Evolutionary conservation across 2,329 filamentous ascomycete species (phyloP), one percentile per base, ranked within the genome.

Genomic region (Canariomyces notabilis): DNA sequence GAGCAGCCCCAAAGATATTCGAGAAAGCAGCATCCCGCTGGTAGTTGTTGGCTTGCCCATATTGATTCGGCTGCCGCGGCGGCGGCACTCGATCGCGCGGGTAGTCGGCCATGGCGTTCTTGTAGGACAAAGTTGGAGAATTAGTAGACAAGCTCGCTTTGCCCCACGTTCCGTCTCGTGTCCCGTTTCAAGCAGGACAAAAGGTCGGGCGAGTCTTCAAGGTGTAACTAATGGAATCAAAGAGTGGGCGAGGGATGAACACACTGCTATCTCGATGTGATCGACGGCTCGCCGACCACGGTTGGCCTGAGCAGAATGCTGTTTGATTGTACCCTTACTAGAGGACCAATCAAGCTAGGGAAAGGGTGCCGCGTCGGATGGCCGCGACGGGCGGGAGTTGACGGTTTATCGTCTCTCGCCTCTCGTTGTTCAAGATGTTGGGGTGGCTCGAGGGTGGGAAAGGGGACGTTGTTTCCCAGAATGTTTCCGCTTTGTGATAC

Each of bases 1-100:
- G 89, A 55, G 87, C 79, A 55, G 82, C 83, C 58, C 91, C 93
- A 65, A 97, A 98, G 64, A 97, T 97, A 70, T 91, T 91, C 56
- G 87, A 89, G 68, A 94, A 98, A 56, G 91, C 93, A 57, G 89
- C 88, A 79, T 98, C 90, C 70, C 93, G 85, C 69, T 93, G 87
- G 61, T 74, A 75, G 62, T 76, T 75, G 54, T 73, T 71, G 44
- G 71, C 62, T 19, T 67, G 63, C 48, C 74, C 73, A 74, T 78
- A 75, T 56, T 74, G 70, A 44, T 68, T 66, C 40, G 66, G 66
- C 41, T 66, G 67, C 55, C 66, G 68, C 31, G 67, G 67, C 22
- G 57, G 61, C 21, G 59, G 61, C 49, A 60, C 62, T 57, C 74
- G 73, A 62, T 77, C 71, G 57, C 74, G 72, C 52, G 73, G 75